Evolutionary conservation across 176 grass and related monocot genomes (phyloP), one percentile per base, ranked within the genome.

Genomic region (Thalia dealbata): DNA sequence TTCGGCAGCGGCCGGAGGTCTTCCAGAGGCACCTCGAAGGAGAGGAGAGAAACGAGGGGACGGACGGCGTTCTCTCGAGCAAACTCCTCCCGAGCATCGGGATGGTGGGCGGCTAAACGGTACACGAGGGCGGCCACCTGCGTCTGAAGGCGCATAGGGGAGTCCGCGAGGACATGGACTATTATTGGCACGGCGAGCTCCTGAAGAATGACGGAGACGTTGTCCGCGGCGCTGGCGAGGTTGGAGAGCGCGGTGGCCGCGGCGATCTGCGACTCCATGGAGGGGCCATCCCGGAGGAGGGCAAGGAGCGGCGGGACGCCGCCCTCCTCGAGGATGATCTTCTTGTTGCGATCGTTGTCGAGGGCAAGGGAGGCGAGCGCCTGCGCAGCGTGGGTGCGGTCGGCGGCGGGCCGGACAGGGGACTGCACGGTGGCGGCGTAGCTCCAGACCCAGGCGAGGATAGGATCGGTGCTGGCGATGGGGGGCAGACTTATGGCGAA

Each of bases 271-370:
- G 56, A 43, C 14, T 76, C 73, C 42, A 64, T 38, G 23, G 73
- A 50, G 58, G 60, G 32, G 71, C 44, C 59, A 23, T 50, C 73
- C 42, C 59, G 59, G 59, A 76, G 73, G 43, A 76, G 73, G 43
- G 73, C 10, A 41, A 76, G 73, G 43, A 63, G 61, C 41, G 32
- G 67, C n/a, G 42, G 67, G n/a, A 46, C 67, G 43, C 67, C 41
- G 38, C 43, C 43, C 42, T 70, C 67, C n/a, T 70, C 67, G 10
- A 70, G 67, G 41, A 70, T 70, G 38, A 70, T 70, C 67, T 70
- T 70, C 67, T 70, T 70, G 43, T 70, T 70, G n/a, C 67, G 67
- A 19, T 70, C 67, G 67, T 70, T 70, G 67, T 70, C 67, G 19
- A 46, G 22, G 67, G 67, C 43, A n/a, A 70, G 67, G 41, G 41